Conservation (phyloP, 257 asterid species). For the Jasminum sambac region DNA sequence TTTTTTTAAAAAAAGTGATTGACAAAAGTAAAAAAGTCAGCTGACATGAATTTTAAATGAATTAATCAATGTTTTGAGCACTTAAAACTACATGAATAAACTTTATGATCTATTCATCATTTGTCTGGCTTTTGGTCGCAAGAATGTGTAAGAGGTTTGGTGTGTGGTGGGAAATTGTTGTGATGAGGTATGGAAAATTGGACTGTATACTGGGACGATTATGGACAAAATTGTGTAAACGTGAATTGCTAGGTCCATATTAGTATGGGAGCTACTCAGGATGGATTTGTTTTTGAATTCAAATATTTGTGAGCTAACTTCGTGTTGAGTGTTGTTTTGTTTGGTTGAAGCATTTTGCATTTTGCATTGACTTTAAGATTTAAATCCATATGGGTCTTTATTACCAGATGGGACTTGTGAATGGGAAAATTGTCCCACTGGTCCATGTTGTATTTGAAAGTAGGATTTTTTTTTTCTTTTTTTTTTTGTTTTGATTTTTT, state of each 20-base stretch:
- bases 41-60: not conserved
- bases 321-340: not conserved
- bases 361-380: not conserved
- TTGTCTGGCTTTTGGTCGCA: not conserved
- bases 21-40: not conserved
- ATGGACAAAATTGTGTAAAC: not conserved
- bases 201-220: not conserved
- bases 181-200: not conserved
- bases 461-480: too few species aligned
- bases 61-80: not conserved
- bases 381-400: not conserved
- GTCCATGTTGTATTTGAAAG: too few species aligned
- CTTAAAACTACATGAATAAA: not conserved
- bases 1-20: not conserved
- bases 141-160: not conserved
- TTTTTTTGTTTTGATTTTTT: too few species aligned
- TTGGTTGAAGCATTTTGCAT: not conserved
- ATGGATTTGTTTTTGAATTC: not conserved
- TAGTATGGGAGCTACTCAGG: not conserved
- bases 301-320: not conserved
- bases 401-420: not conserved
- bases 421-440: not conserved
- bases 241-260: not conserved
- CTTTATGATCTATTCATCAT: not conserved
- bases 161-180: not conserved